Evolutionary conservation across 352 stramenopile species (phyloP), one percentile per base, ranked within the genome.

Genomic region (Lagenidium sp.): DNA sequence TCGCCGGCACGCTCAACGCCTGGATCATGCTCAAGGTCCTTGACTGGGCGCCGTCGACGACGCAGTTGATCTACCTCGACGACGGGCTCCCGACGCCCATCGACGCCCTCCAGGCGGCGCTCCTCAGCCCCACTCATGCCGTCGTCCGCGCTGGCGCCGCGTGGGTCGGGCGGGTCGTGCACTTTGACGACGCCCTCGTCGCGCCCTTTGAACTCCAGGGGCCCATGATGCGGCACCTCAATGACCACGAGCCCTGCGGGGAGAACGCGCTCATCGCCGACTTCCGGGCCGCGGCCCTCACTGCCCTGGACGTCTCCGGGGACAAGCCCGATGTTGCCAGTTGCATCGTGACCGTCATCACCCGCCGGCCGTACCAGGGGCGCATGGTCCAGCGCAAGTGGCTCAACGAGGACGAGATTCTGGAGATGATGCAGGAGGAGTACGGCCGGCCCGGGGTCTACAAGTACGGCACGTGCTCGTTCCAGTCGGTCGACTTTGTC

Each of bases 211-310:
- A 87, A 15, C 35, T 57, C 8, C 63, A 49, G 1, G 71, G 74
- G 0, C 67, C 69, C 0, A 67, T 85, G 56, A 82, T 85, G 62
- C 59, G 74, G 42, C 74, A 87, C 36, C 38, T 87, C 26, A 50
- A 85, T 43, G 47, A 83, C 28, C 41, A 64, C 13, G 66, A 87
- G 35, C 67, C 72, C 26, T 87, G 74, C 37, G 55, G 55, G 32
- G 50, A 74, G 12, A 82, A 63, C 26, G 41, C 63, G 31, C 20
- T 87, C 16, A 47, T 85, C 22, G 47, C 42, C 10, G 54, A 65
- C 3, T 85, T 87, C 41, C 74, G 74, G 3, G 25, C 36, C 18
- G 21, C 38, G 19, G 28, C 42, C 7, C 29, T 57, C 18, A 13
- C 10, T 18, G 23, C 21, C 18, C 36, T 23, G n/a, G 16, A 23